Evolutionary conservation across 257 asterid genomes (phyloP).

Genomic region (Solanum chilense): DNA sequence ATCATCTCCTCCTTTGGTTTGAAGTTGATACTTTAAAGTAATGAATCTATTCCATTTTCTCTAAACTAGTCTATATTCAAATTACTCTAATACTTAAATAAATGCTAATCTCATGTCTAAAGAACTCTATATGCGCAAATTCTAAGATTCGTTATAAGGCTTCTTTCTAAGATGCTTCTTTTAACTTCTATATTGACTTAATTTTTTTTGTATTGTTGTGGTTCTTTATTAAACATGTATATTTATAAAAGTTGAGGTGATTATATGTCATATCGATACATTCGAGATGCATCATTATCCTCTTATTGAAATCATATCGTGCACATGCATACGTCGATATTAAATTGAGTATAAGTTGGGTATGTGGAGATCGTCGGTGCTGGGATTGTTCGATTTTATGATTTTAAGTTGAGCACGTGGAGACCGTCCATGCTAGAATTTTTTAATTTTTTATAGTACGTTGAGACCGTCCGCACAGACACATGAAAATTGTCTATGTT

Average conservation of each 20-base stretch:
- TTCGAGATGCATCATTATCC: neutral
- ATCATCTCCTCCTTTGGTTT: neutral
- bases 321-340: no score
- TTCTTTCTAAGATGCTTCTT: neutral
- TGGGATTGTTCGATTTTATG: neutral
- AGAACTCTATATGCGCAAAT: neutral
- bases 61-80: neutral
- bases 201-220: neutral
- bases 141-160: neutral
- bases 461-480: neutral
- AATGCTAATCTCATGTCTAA: neutral
- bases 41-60: no score
- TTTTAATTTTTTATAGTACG: no score
- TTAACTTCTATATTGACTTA: neutral
- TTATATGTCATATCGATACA: neutral
- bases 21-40: neutral
- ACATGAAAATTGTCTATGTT: neutral
- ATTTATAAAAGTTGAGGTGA: neutral
- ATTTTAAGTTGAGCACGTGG: neutral
- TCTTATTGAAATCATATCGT: no score
- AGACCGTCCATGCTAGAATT: neutral
- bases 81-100: neutral
- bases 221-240: no score
- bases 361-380: neutral
- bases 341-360: neutral